Percentiles rank a stretch among this genome's conserved stretches.
Evolutionary conservation across 371 early-diverging fungal genomes (phyloP).

Genomic region (Catenaria anguillulae): DNA sequence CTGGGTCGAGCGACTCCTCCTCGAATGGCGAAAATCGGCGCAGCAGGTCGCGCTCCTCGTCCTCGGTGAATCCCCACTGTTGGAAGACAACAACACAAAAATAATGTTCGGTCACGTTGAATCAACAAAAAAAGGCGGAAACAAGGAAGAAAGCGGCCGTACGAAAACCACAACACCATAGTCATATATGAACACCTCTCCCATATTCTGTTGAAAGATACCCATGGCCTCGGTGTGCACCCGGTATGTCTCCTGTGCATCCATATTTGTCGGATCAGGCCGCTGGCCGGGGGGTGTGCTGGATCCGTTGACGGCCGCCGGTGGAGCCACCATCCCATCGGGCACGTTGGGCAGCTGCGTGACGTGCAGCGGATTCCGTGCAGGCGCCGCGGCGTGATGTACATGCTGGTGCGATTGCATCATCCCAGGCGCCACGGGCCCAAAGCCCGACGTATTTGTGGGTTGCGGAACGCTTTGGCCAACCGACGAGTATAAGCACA

Average conservation of each 20-base stretch:
- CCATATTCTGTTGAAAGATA: not conserved
- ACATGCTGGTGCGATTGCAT: no score
- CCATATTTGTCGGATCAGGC: no score
- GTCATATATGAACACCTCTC: conserved; percentile 45
- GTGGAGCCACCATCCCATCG: no score
- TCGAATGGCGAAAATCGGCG: conserved; percentile 52
- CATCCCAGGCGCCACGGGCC: conserved; percentile 14
- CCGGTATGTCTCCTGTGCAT: not conserved
- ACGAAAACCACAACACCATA: conserved; percentile 78
- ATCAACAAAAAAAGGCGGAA: no score
- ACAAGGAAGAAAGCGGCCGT: no score
- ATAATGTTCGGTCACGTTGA: no score
- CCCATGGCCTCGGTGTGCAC: not conserved
- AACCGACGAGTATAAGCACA: conserved; percentile 12
- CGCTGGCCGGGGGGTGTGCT: no score
- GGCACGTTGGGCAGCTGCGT: no score
- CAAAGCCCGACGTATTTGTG: not conserved
- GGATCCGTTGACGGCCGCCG: no score
- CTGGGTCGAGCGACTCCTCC: conserved; percentile 35
- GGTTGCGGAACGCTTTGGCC: conserved; percentile 13
- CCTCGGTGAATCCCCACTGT: conserved; percentile 89
- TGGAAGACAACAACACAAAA: conserved; percentile 81
- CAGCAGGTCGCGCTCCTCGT: conserved; percentile 62
- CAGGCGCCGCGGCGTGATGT: not conserved
- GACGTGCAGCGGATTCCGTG: no score